A percentile compares a stretch with the other conserved stretches of the same genome.
These are phyloP conservation scores for Hysterium pulicare DNA, from an alignment of 2,329 filamentous ascomycete genomes.

Conservation along the genomic window DNA sequence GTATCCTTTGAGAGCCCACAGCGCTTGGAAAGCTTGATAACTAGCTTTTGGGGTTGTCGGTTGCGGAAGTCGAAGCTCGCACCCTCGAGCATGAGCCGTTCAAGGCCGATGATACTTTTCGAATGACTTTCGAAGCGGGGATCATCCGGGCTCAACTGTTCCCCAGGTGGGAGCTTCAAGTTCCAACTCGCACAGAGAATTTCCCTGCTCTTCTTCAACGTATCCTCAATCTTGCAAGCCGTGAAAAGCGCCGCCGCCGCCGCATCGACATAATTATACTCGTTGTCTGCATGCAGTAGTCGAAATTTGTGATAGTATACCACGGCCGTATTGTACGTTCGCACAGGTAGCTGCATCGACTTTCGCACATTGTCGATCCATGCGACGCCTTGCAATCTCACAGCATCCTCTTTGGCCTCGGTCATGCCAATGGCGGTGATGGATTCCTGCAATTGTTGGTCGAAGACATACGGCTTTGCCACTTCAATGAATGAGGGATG, in stretches of 20 bases:
- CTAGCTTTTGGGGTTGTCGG: conserved; percentile 78
- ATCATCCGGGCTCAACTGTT: conserved; percentile 75
- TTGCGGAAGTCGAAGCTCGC: conserved; percentile 92
- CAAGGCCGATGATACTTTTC: conserved; percentile 80
- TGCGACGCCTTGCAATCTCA: conserved; percentile 79
- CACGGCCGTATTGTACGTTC: conserved; percentile 87
- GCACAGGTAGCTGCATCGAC: conserved; percentile 76
- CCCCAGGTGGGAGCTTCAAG: conserved; percentile 65
- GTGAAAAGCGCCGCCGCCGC: conserved; percentile 85
- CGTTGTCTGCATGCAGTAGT: conserved; percentile 75
- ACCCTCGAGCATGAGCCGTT: conserved; percentile 88
- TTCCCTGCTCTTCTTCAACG: conserved; percentile 91
- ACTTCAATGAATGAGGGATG: conserved; percentile 64
- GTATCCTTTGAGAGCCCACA: conserved; percentile 53
- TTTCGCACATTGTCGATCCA: conserved; percentile 84
- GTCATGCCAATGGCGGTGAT: conserved; percentile 68
- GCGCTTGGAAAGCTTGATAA: conserved; percentile 72
- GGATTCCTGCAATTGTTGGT: conserved; percentile 73
- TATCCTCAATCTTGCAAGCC: conserved; percentile 97
- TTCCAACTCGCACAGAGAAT: conserved; percentile 91
- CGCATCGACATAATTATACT: conserved; percentile 82
- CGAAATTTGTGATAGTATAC: conserved; percentile 94
- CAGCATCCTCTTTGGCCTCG: conserved; percentile 73
- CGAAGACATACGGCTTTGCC: conserved; percentile 74
- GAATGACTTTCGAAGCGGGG: conserved; percentile 76